phyloP scores from a whole-genome alignment of 768 basidiomycete species.

The Tylopilus cervinicoccineus region DNA sequence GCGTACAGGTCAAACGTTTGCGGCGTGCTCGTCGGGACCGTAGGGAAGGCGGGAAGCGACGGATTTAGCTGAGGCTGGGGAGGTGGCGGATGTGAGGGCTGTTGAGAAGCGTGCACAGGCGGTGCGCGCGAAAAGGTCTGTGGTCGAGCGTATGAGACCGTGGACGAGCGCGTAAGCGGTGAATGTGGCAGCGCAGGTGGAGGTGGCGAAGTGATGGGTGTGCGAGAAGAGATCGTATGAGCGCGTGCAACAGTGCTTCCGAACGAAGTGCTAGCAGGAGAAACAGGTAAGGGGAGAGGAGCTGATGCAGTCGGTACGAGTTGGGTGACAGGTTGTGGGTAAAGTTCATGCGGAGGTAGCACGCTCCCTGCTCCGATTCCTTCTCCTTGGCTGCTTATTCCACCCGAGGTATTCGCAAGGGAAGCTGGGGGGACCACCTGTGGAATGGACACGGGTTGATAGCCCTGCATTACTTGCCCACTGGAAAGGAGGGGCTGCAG shows the following conservation, averaged over 20 bases:
- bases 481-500: conserved; percentile 13
- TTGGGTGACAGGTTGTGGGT: conserved; percentile 19
- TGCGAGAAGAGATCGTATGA: conserved; percentile 26
- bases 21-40: conserved; percentile 56
- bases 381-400: conserved; percentile 15
- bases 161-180: conserved; percentile 21
- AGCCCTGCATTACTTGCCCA: conserved; percentile 11
- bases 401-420: conserved; percentile 1
- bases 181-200: conserved; percentile 10
- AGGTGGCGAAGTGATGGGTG: conserved; percentile 14
- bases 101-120: conserved; percentile 4
- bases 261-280: conserved; percentile 8
- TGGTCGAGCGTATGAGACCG: conserved; percentile 18
- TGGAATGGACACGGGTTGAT: conserved; percentile 21
- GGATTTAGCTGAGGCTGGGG: conserved; percentile 18
- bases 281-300: conserved; percentile 17
- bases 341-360: conserved; percentile 6
- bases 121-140: conserved; percentile 9
- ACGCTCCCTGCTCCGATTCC: conserved; percentile 2
- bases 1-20: conserved; percentile 50
- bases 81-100: conserved; percentile 7
- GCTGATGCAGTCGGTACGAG: conserved; percentile 11
- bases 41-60: conserved; percentile 58
- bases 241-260: conserved; percentile 22
- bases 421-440: conserved; percentile 10